phyloP scores from a whole-genome alignment of 2,329 filamentous ascomycete genomes.

The Colletotrichum sp. region DNA sequence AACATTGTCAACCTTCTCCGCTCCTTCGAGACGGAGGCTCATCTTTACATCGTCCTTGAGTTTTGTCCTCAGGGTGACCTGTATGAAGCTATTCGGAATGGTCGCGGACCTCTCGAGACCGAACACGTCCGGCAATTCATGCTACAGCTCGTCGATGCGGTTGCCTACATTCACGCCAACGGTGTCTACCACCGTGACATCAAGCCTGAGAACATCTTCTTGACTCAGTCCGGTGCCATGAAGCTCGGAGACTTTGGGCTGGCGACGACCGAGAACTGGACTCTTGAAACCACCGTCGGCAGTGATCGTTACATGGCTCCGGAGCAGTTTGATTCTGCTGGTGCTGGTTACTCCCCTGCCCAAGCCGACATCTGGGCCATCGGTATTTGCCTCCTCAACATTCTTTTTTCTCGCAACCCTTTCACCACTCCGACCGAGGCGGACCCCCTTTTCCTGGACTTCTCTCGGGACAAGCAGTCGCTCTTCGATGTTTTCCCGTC shows the following conservation, averaged over 20 bases:
- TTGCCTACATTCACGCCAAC: slow-evolving; percentile 88
- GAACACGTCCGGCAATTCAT: slow-evolving; percentile 98
- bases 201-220: slow-evolving; percentile 99
- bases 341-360: slow-evolving; percentile 87
- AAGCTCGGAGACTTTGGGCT: slow-evolving; percentile 98
- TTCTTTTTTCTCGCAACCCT: slow-evolving; percentile 95
- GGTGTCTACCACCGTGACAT: slow-evolving; percentile 97
- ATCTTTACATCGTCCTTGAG: slow-evolving; percentile 92
- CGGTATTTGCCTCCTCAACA: slow-evolving; percentile 94
- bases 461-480: slow-evolving; percentile 89
- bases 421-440: slow-evolving; percentile 89
- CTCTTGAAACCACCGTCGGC: slow-evolving; percentile 89
- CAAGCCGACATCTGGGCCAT: slow-evolving; percentile 97
- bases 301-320: slow-evolving; percentile 99
- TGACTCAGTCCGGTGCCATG: slow-evolving; percentile 84
- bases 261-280: slow-evolving; percentile 88
- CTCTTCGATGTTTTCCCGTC: slow-evolving; percentile 98
- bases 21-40: slow-evolving; percentile 89
- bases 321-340: slow-evolving; percentile 92
- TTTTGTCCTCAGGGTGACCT: slow-evolving; percentile 95
- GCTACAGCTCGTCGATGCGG: slow-evolving; percentile 88
- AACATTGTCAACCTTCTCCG: slow-evolving; percentile 94
- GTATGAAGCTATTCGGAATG: slow-evolving; percentile 93
- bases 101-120: slow-evolving; percentile 88
- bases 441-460: slow-evolving; percentile 94